phyloP scores from a whole-genome alignment of 441 rosid genomes.

The Croton laevigatus region DNA sequence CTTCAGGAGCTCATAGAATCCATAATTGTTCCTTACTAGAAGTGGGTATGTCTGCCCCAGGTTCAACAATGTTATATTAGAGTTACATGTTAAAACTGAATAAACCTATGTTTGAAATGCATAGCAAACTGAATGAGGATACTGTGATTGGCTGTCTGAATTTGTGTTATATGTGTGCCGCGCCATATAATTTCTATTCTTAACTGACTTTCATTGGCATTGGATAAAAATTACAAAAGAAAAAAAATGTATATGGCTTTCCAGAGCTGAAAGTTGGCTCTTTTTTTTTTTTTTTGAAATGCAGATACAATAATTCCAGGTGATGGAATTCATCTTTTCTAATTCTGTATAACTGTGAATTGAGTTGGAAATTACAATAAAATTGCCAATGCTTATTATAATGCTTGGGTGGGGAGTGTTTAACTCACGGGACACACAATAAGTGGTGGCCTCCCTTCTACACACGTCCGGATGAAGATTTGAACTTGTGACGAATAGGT shows the following conservation, averaged over 20 bases:
- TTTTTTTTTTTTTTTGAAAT: neutral
- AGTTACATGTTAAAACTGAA: neutral
- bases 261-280: neutral
- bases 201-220: neutral
- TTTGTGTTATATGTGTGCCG: conserved; percentile 6
- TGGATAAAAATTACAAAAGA: neutral
- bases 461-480: too few relatives aligned
- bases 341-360: neutral
- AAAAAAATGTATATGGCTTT: neutral
- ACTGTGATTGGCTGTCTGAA: neutral
- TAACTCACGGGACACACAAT: too few relatives aligned
- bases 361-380: neutral
- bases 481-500: too few relatives aligned
- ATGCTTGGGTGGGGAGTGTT: too few relatives aligned
- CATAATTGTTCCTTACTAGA: conserved; percentile 62
- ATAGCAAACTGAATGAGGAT: neutral
- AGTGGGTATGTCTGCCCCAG: neutral
- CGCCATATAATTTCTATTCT: neutral
- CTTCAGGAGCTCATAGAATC: conserved; percentile 95
- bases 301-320: neutral
- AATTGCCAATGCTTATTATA: too few relatives aligned
- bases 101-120: neutral
- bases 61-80: conserved; percentile 6
- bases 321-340: neutral
- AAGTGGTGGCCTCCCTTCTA: too few relatives aligned